A percentile compares a stretch with the other conserved stretches of the same genome.
These are phyloP conservation scores for Gossypium mustelinum DNA, from an alignment of 345 rosid species.

Conservation along the genomic window DNA sequence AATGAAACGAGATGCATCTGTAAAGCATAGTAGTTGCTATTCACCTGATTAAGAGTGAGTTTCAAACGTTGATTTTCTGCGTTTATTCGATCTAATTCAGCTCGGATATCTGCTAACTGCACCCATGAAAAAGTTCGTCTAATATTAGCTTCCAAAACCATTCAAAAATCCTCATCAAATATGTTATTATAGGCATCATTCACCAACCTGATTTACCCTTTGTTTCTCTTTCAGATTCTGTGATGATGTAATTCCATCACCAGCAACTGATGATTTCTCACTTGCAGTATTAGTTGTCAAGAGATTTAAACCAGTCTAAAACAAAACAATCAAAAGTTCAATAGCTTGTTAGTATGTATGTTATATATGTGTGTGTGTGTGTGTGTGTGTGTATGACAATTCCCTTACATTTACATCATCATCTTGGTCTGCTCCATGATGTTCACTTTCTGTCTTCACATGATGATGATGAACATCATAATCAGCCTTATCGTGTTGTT, in stretches of 20 bases:
- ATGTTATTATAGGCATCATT: not conserved
- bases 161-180: not conserved
- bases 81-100: constrained; percentile 42
- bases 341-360: not conserved
- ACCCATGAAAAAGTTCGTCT: constrained; percentile 2
- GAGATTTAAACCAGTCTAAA: constrained; percentile 44
- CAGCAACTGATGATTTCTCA: constrained; percentile 31
- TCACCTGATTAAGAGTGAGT: constrained; percentile 42
- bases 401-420: constrained; percentile 25
- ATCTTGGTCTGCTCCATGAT: not conserved
- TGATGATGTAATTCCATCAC: constrained; percentile 21
- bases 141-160: not conserved
- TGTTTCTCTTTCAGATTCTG: constrained; percentile 22
- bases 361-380: not conserved
- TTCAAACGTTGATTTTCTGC: constrained; percentile 43
- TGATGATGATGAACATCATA: not conserved
- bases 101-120: constrained; percentile 35
- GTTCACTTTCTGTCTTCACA: constrained; percentile 7
- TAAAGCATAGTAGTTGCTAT: constrained; percentile 36
- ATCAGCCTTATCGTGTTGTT: not conserved
- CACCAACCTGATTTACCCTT: constrained; percentile 28
- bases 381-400: not conserved
- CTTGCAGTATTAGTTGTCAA: constrained; percentile 28
- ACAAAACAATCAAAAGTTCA: not conserved
- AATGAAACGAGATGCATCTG: constrained; percentile 41